Percentiles rank a stretch among this genome's conserved stretches.
Conservation (phyloP, 495 filamentous ascomycete genomes). For the Platismatia glauca region DNA sequence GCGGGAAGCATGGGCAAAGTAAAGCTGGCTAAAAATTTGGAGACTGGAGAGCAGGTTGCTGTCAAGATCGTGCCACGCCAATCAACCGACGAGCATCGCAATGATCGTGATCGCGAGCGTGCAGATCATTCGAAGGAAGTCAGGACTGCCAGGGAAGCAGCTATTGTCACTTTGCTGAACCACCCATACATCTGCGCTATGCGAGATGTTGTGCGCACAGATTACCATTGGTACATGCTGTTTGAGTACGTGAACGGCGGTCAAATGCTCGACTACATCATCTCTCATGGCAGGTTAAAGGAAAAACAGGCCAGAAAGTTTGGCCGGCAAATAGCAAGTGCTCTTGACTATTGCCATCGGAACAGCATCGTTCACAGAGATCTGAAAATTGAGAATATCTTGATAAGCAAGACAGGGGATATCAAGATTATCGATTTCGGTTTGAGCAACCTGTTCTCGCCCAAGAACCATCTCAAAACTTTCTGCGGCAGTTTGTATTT, state of each 20-base stretch:
- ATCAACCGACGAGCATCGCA: slow-evolving; percentile 77
- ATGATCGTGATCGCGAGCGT: slow-evolving; percentile 67
- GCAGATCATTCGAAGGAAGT: slow-evolving; percentile 96
- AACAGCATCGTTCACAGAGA: slow-evolving; percentile 99
- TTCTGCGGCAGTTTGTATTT: slow-evolving; percentile 99
- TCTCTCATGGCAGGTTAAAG: slow-evolving; percentile 93
- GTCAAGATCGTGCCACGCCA: slow-evolving; percentile 96
- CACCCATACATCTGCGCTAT: slow-evolving; percentile 97
- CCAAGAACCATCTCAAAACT: slow-evolving; percentile 79
- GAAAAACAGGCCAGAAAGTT: slow-evolving; percentile 99
- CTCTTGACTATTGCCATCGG: slow-evolving; percentile 96
- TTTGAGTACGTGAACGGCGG: slow-evolving; percentile 99
- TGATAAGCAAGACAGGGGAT: slow-evolving; percentile 98
- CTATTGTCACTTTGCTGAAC: slow-evolving; percentile 89
- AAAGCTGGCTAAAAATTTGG: slow-evolving; percentile 73
- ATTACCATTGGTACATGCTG: slow-evolving; percentile 99
- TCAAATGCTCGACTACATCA: slow-evolving; percentile 99
- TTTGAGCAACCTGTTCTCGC: slow-evolving; percentile 92
- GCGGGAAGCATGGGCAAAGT: slow-evolving; percentile 97
- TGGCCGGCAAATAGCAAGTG: slow-evolving; percentile 91
- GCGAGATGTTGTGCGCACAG: slow-evolving; percentile 87
- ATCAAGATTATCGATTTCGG: slow-evolving; percentile 99
- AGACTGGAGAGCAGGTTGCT: slow-evolving; percentile 80
- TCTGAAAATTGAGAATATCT: slow-evolving; percentile 97
- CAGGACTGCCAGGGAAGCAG: slow-evolving; percentile 88